These are phyloP conservation scores for Boletus vinaceobasis DNA, from an alignment of 768 basidiomycete species.

Conservation along the genomic window DNA sequence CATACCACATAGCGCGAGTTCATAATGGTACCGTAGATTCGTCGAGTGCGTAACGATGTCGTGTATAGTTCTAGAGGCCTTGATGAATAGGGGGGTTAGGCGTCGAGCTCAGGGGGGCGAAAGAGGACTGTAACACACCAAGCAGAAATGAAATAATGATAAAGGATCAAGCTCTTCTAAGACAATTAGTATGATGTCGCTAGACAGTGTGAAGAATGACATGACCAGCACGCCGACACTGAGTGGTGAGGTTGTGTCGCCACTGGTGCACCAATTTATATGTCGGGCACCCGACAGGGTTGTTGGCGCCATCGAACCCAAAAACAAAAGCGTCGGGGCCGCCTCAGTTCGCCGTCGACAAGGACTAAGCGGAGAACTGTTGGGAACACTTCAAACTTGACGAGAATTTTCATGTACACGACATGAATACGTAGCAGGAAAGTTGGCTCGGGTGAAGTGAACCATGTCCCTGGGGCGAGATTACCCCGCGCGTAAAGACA, in stretches of 20 bases:
- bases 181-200: conserved; percentile 29
- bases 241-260: conserved; percentile 13
- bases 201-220: conserved; percentile 32
- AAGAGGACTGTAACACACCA: conserved; percentile 15
- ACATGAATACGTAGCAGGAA: conserved; percentile 27
- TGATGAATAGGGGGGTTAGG: neutral
- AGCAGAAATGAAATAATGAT: conserved; percentile 32
- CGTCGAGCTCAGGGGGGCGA: neutral
- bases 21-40: conserved; percentile 31
- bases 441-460: conserved; percentile 16
- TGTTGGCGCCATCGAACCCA: conserved; percentile 20
- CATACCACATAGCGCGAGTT: conserved; percentile 31
- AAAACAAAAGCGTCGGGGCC: conserved; percentile 37
- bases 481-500: conserved; percentile 25
- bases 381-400: conserved; percentile 25
- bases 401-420: conserved; percentile 25
- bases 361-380: conserved; percentile 28
- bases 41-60: conserved; percentile 23
- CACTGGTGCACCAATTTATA: conserved; percentile 27
- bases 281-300: conserved; percentile 22
- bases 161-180: conserved; percentile 33
- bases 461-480: conserved; percentile 18
- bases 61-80: conserved; percentile 26
- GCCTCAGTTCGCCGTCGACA: conserved; percentile 30
- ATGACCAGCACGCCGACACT: conserved; percentile 35